Percentiles rank a stretch among this genome's conserved stretches.
These are phyloP conservation scores for Talaromyces sp. DNA, from an alignment of 2,329 filamentous ascomycete genomes.

Conservation along the genomic window DNA sequence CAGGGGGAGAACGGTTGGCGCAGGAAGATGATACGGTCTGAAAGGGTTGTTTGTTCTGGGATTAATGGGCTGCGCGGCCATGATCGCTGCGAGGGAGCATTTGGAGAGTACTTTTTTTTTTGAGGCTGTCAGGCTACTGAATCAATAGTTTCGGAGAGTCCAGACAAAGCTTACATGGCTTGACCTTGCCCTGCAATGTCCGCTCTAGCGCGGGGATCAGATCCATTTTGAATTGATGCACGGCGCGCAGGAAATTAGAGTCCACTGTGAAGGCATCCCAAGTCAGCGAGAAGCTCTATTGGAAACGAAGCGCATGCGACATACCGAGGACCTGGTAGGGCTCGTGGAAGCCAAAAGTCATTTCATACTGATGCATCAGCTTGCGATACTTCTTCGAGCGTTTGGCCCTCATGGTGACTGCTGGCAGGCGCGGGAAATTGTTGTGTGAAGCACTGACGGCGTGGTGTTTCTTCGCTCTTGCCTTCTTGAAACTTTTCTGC, in stretches of 20 bases:
- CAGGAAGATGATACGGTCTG: slow-evolving; percentile 40
- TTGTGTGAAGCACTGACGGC: slow-evolving; percentile 4
- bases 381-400: slow-evolving; percentile 73
- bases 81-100: slow-evolving; percentile 42
- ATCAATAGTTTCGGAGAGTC: background rate
- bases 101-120: slow-evolving; percentile 66
- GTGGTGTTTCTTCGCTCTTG: background rate
- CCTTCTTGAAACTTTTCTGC: slow-evolving; percentile 22
- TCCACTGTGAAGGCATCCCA: slow-evolving; percentile 54
- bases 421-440: slow-evolving; percentile 6
- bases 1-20: slow-evolving; percentile 40
- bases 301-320: background rate
- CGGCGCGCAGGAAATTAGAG: slow-evolving; percentile 76
- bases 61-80: slow-evolving; percentile 33
- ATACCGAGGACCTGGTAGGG: slow-evolving; percentile 82
- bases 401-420: slow-evolving; percentile 59
- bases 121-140: background rate
- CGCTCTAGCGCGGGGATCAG: slow-evolving; percentile 69
- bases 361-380: slow-evolving; percentile 86
- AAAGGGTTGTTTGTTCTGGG: slow-evolving; percentile 34
- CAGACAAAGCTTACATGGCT: slow-evolving; percentile 59
- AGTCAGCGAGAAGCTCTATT: slow-evolving; percentile 22
- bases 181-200: slow-evolving; percentile 81
- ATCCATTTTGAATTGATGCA: slow-evolving; percentile 83
- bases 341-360: slow-evolving; percentile 84